phyloP scores from a whole-genome alignment of 441 rosid genomes.

The Melastoma candidum region DNA sequence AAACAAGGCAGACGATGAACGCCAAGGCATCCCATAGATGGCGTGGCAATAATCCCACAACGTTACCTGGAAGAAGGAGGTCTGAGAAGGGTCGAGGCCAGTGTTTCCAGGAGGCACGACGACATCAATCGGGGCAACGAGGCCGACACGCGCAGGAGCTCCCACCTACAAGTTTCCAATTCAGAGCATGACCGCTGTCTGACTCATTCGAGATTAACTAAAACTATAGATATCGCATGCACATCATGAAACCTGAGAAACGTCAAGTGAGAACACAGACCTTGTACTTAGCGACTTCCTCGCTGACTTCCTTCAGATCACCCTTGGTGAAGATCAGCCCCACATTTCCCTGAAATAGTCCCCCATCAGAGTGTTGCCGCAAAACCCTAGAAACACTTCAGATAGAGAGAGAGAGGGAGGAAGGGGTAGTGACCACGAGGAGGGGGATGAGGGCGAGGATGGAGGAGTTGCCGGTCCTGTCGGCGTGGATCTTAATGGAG shows the following conservation, averaged over 20 bases:
- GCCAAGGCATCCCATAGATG: no score
- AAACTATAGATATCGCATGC: background rate
- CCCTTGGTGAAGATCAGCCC: constrained; percentile 28
- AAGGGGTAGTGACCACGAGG: constrained; percentile 18
- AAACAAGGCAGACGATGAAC: no score
- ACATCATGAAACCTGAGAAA: background rate
- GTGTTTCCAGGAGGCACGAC: constrained; percentile 95
- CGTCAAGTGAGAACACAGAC: background rate
- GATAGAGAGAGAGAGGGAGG: background rate
- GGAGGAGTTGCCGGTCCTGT: constrained; percentile 16
- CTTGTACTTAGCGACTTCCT: constrained; percentile 25
- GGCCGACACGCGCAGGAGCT: constrained; percentile 98
- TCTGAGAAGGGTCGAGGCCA: constrained; percentile 92
- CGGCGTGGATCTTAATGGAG: constrained; percentile 26
- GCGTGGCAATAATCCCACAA: no score
- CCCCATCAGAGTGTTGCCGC: background rate
- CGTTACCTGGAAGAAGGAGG: constrained; percentile 80
- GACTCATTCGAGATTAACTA: no score
- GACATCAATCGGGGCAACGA: constrained; percentile 90
- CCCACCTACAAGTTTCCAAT: constrained; percentile 47
- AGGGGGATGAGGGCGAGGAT: constrained; percentile 17
- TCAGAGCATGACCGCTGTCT: no score
- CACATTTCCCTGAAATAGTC: constrained; percentile 21
- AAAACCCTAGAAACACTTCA: background rate
- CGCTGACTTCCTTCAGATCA: constrained; percentile 25